phyloP scores from a whole-genome alignment of 176 grass and related monocot species.

The Oryza meyeriana region DNA sequence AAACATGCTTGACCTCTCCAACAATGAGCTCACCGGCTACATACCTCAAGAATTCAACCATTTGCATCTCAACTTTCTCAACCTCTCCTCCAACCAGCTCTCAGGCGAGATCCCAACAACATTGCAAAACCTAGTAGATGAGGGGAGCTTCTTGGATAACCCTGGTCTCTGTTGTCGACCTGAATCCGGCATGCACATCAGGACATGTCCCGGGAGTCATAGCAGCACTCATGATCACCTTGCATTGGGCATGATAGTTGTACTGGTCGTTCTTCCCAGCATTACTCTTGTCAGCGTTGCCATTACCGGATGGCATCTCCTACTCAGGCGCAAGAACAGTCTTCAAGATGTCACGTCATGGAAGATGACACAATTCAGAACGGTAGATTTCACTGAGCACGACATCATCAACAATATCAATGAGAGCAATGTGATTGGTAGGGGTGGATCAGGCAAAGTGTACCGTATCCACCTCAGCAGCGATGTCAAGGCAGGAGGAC shows the following conservation, averaged over 20 bases:
- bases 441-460: conserved; percentile 57
- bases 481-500: too few species aligned
- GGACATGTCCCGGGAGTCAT: neutral
- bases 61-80: conserved; percentile 16
- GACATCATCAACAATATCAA: conserved; percentile 29
- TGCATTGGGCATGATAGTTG: neutral
- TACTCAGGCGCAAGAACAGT: neutral
- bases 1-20: conserved; percentile 44
- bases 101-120: conserved; percentile 26
- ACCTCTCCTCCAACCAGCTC: conserved; percentile 48
- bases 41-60: conserved; percentile 33
- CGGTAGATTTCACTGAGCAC: conserved; percentile 29
- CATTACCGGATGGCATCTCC: neutral
- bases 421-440: conserved; percentile 50
- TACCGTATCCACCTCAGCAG: conserved; percentile 25
- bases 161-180: conserved; percentile 15
- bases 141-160: conserved; percentile 42
- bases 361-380: conserved; percentile 42
- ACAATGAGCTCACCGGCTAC: conserved; percentile 28
- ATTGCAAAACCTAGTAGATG: neutral
- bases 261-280: neutral
- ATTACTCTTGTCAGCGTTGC: neutral
- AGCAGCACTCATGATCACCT: neutral
- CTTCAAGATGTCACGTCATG: conserved; percentile 20
- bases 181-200: neutral